phyloP scores from a whole-genome alignment of 768 basidiomycete species.

The Hypsizygus marmoreus region DNA sequence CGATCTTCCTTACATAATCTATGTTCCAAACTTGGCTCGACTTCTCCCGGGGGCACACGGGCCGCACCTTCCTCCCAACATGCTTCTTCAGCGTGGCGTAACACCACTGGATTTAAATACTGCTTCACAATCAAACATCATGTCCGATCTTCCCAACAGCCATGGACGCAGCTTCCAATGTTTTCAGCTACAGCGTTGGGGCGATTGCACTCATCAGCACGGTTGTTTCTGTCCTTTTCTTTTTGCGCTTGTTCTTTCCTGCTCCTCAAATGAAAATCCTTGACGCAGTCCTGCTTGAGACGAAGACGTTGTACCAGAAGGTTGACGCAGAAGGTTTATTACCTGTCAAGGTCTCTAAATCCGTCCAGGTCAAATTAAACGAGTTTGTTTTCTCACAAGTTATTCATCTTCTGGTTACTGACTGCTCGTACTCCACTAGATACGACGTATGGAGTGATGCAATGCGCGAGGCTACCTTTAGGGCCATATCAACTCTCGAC shows the following conservation, averaged over 20 bases:
- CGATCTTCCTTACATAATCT: too few species aligned
- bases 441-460: too few species aligned
- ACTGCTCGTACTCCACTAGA: too few species aligned
- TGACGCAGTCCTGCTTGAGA: not conserved
- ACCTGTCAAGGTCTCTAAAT: not conserved
- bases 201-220: not conserved
- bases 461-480: too few species aligned
- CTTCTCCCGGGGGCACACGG: too few species aligned
- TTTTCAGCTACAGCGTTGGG: not conserved
- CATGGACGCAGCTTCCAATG: not conserved
- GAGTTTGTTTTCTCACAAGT: conserved; percentile 1
- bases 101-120: too few species aligned
- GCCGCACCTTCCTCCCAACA: too few species aligned
- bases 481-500: too few species aligned
- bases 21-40: too few species aligned
- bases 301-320: not conserved
- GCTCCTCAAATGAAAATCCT: not conserved
- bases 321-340: not conserved
- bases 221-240: not conserved
- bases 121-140: too few species aligned
- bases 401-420: too few species aligned
- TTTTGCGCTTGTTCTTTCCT: not conserved
- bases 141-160: not conserved
- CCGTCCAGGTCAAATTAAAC: not conserved
- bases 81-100: too few species aligned